Base-by-base conservation (phyloP, 2,329 filamentous ascomycete genomes). In the Colletotrichum melonis region DNA sequence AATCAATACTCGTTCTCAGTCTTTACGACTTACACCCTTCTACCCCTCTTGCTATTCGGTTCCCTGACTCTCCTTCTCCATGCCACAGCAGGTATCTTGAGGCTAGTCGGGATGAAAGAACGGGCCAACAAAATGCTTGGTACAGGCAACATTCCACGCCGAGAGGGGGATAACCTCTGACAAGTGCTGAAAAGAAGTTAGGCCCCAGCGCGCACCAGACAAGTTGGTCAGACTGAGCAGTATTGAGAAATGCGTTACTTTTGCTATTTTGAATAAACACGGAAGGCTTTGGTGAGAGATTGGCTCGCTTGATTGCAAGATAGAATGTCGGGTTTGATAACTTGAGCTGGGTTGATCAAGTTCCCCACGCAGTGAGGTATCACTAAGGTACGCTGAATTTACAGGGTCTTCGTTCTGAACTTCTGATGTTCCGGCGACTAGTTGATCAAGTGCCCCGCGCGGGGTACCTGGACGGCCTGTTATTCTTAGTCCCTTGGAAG, bases 1-100 rank as follows among this genome's bases (percentile, higher is more conserved):
- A 9, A 81, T 67, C 19, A 8, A 81, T 67, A n/a, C 2, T 4
- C 16, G 2, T 26, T 4, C 7, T 26, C 16, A 84, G 82, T 84
- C 63, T 74, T 84, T 5, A 19, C 78, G 2, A 82, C 80, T 1
- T 84, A 83, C 38, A 81, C 83, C 0, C 56, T 85, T 5, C 71
- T 84, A 0, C 83, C 83, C 0, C 74, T 85, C 12, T 24, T 81
- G 12, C 38, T 84, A 8, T 84, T 85, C 63, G 82, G 82, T 2
- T 70, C 72, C 1, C 71, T 84, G 16, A 83, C 82, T 58, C 81
- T 84, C 78, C 72, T 79, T 6, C 78, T 80, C 63, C 79, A 81
- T 59, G 76, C 76, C 24, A 80, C 42, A 24, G 62, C 72, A 28
- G 63, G 30, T 6, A n/a, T 74, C 32, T 57, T 75, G 19, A 42